These are phyloP conservation scores for Rhizoctonia solani DNA, from an alignment of 1,284 basidiomycete species.

Conservation along the genomic window DNA sequence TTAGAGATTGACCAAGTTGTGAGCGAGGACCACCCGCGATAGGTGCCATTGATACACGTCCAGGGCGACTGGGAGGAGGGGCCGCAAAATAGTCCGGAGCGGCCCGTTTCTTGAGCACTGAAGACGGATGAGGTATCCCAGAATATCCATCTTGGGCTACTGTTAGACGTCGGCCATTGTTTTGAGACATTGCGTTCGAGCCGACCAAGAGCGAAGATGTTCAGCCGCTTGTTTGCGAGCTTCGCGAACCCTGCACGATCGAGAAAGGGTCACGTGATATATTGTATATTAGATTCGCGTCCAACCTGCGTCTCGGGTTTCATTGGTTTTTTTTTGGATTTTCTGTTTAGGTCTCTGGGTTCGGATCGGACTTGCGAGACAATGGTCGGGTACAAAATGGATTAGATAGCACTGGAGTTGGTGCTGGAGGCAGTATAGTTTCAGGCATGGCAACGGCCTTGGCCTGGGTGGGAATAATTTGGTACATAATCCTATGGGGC, in stretches of 20 bases:
- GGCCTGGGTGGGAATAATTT: slow-evolving; percentile 54
- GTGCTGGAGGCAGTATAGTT: background rate
- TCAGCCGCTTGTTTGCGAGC: slow-evolving; percentile 14
- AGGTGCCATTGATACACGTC: slow-evolving; percentile 22
- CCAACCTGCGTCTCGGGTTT: background rate
- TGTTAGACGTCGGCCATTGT: background rate
- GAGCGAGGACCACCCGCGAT: slow-evolving; percentile 1
- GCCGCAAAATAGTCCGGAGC: slow-evolving; percentile 23
- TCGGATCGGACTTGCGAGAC: background rate
- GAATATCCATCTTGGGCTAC: slow-evolving; percentile 15
- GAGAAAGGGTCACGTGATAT: too few relatives aligned
- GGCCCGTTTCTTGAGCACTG: slow-evolving; percentile 18
- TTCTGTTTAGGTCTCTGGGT: background rate
- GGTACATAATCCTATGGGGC: slow-evolving; percentile 76
- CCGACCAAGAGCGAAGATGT: background rate
- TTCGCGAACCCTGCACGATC: background rate
- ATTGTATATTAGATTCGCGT: background rate
- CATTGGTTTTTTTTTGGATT: background rate
- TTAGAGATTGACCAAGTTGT: slow-evolving; percentile 19
- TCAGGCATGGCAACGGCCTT: background rate
- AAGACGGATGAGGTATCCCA: slow-evolving; percentile 21
- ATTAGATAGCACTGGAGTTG: background rate
- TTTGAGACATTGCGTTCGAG: slow-evolving; percentile 18
- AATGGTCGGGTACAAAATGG: background rate
- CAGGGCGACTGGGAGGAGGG: slow-evolving; percentile 7